A percentile compares a stretch with the other conserved stretches of the same genome.
Conservation (phyloP, 768 basidiomycete genomes). For the Pilatotrama ljubarskyi region DNA sequence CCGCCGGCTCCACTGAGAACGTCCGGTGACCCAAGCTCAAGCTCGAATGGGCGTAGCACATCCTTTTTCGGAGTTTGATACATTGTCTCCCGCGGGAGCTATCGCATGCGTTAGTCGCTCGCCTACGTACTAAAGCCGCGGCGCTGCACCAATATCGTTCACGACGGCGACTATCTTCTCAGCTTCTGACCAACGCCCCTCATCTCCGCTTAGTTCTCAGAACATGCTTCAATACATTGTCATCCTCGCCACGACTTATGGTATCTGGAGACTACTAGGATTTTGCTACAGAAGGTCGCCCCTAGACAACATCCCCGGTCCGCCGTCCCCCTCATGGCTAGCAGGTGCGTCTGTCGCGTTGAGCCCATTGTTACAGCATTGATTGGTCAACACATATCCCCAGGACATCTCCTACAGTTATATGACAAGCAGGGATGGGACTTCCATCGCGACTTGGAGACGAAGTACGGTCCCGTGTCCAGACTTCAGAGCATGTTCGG, state of each 20-base stretch:
- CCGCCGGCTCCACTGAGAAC: too few relatives aligned
- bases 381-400: neutral
- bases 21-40: too few relatives aligned
- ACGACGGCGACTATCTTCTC: neutral
- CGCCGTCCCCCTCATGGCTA: conserved; percentile 1
- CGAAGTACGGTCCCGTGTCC: conserved; percentile 12
- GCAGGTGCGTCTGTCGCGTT: neutral
- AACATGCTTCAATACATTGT: neutral
- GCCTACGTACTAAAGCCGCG: too few relatives aligned
- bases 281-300: neutral
- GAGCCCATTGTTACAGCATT: neutral
- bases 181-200: neutral
- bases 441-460: conserved; percentile 6
- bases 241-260: neutral
- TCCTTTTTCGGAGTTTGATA: too few relatives aligned
- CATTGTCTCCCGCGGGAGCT: too few relatives aligned
- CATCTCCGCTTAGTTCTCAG: neutral
- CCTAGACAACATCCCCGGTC: conserved; percentile 16
- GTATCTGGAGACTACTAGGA: neutral
- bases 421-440: conserved; percentile 10
- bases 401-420: conserved; percentile 14
- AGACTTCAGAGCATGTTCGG: conserved; percentile 9
- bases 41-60: too few relatives aligned
- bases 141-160: too few relatives aligned
- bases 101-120: too few relatives aligned